phyloP scores from a whole-genome alignment of 331 rosid species.

The Spiraea crenata region DNA sequence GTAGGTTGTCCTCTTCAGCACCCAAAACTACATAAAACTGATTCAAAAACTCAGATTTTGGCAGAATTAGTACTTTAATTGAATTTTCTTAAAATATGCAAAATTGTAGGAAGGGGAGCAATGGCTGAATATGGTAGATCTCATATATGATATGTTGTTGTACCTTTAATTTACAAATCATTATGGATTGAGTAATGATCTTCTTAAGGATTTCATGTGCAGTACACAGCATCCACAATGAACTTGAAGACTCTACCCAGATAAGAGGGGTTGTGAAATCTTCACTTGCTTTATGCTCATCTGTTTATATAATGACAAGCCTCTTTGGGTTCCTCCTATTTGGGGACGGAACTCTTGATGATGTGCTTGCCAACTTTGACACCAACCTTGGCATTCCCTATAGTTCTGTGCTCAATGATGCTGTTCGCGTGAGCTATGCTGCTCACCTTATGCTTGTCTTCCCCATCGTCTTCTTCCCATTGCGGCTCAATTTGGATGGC shows the following conservation, averaged over 20 bases:
- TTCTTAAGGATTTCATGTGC: slow-evolving; percentile 36
- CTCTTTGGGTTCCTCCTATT: slow-evolving; percentile 90
- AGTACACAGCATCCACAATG: slow-evolving; percentile 87
- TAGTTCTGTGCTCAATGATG: slow-evolving; percentile 65
- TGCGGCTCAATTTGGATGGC: slow-evolving; percentile 77
- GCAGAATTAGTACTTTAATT: neutral
- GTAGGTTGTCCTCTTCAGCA: neutral
- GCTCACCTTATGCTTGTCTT: slow-evolving; percentile 95
- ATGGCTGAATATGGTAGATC: neutral
- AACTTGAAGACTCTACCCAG: slow-evolving; percentile 71
- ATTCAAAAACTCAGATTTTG: neutral
- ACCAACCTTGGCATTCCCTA: slow-evolving; percentile 80
- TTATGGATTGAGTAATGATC: slow-evolving; percentile 3
- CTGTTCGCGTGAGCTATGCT: slow-evolving; percentile 86
- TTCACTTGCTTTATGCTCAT: slow-evolving; percentile 72
- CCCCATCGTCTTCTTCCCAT: slow-evolving; percentile 80
- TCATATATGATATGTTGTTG: neutral
- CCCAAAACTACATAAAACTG: neutral
- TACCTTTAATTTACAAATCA: neutral
- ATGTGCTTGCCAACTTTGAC: slow-evolving; percentile 91
- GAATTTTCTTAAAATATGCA: neutral
- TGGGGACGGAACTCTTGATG: slow-evolving; percentile 86
- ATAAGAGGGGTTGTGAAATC: slow-evolving; percentile 66
- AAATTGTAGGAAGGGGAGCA: neutral
- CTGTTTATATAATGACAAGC: slow-evolving; percentile 82